phyloP scores from a whole-genome alignment of 345 rosid species.

The Brassica carinata region DNA sequence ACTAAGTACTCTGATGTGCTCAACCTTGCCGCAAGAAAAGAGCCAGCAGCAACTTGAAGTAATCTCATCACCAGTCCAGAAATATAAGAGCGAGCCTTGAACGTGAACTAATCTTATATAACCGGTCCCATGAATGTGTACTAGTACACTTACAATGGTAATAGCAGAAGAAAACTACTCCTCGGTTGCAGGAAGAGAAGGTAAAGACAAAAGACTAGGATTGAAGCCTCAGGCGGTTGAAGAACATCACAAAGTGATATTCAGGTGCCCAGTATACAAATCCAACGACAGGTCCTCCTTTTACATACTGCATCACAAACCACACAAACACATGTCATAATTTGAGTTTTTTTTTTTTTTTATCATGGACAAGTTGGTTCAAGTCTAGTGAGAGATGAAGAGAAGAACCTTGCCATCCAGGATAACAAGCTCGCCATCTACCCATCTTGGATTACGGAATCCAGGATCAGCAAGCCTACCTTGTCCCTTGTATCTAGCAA shows the following conservation, averaged over 20 bases:
- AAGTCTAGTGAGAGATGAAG: slow-evolving; percentile 15
- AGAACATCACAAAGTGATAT: slow-evolving; percentile 91
- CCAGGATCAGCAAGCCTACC: slow-evolving; percentile 97
- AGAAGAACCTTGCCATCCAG: slow-evolving; percentile 86
- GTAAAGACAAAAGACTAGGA: slow-evolving; percentile 34
- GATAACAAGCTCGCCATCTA: slow-evolving; percentile 95
- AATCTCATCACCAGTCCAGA: slow-evolving; percentile 16
- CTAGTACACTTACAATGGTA: slow-evolving; percentile 17
- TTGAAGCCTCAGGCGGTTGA: slow-evolving; percentile 81
- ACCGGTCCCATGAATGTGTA: slow-evolving; percentile 6
- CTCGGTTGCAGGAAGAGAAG: slow-evolving; percentile 39
- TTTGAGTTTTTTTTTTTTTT: background rate
- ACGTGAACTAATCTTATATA: slow-evolving; percentile 17
- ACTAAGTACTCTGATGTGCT: background rate
- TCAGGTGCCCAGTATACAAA: slow-evolving; percentile 97
- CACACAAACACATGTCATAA: background rate
- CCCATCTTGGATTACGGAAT: slow-evolving; percentile 87
- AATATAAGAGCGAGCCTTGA: background rate
- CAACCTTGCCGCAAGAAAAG: slow-evolving; percentile 8
- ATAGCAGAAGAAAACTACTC: slow-evolving; percentile 9
- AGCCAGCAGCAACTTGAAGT: background rate
- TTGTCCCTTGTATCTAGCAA: slow-evolving; percentile 94
- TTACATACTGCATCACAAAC: slow-evolving; percentile 61
- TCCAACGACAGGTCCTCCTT: slow-evolving; percentile 94
- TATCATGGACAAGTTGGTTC: slow-evolving; percentile 7